Conservation (phyloP, 495 filamentous ascomycete genomes). For the Penicillium flavigenum region DNA sequence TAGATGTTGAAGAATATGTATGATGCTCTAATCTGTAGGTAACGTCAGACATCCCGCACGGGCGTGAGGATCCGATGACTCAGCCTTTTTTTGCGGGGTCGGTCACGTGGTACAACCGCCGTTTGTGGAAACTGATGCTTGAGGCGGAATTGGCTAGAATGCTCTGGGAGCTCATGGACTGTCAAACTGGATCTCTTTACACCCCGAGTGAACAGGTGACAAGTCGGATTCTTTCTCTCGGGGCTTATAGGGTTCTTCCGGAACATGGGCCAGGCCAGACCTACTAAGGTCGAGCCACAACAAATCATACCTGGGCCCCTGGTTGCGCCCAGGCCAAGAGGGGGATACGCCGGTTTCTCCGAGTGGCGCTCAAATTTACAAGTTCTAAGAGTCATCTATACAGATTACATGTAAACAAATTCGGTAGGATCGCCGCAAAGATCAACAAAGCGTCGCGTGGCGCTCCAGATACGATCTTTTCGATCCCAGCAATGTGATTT, state of each 20-base stretch:
- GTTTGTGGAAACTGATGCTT: neutral
- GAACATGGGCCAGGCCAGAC: slow-evolving; percentile 3
- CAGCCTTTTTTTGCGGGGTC: slow-evolving; percentile 12
- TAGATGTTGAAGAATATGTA: neutral
- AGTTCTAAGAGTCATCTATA: neutral
- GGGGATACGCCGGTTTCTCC: slow-evolving; percentile 8
- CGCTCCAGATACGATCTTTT: slow-evolving; percentile 19
- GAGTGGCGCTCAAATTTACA: slow-evolving; percentile 13
- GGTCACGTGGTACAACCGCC: neutral
- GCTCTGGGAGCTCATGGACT: neutral
- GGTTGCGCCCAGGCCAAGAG: neutral
- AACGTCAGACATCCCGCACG: neutral
- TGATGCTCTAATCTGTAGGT: slow-evolving; percentile 9
- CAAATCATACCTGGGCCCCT: neutral
- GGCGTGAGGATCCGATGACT: slow-evolving; percentile 12
- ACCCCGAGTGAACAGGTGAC: neutral
- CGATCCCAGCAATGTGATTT: slow-evolving; percentile 17
- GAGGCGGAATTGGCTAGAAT: neutral
- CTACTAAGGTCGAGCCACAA: neutral
- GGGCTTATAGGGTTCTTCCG: slow-evolving; percentile 2
- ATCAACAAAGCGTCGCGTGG: slow-evolving; percentile 25
- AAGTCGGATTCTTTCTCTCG: slow-evolving; percentile 1
- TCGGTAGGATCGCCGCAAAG: neutral
- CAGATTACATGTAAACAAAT: neutral
- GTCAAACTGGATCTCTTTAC: neutral